Evolutionary conservation across 1,139 yeast species (phyloP), one percentile per base, ranked within the genome.

Genomic region (Pichiaceae sp.): DNA sequence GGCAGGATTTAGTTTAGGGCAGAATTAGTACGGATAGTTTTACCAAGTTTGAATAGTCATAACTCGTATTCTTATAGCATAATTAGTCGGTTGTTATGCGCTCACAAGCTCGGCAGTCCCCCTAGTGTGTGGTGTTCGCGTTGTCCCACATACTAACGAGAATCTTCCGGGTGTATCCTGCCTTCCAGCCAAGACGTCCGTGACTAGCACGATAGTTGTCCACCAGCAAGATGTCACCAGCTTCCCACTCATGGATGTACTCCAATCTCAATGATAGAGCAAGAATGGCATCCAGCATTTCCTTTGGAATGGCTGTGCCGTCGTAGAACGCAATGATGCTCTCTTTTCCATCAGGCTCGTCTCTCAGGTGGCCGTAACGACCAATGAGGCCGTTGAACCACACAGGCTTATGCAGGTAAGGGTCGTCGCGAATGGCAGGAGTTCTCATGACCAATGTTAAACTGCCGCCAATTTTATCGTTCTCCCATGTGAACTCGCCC

Each of bases 131-230:
- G n/a, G n/a, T n/a, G n/a, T n/a, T n/a, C 11, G 15, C 16, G 15
- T 36, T 36, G 15, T 36, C 37, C 38, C 38, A 36, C 33, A 36
- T 36, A 17, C 38, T 36, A n/a, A 36, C 38, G n/a, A 36, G 25
- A 12, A 36, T 29, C 12, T 32, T 21, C 5, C 38, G 24, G 19
- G 32, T 28, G 16, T 27, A 20, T 3, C 33, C 38, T 4, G 6
- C 36, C 4, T 15, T 25, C 37, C 38, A 33, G 4, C 36, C 36
- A 19, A 32, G 36, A 18, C 38, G 26, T 1, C 63, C 63, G 38
- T 59, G 62, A 32, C 56, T 51, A 3, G 54, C 62, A 40, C 50
- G 59, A 36, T 52, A 56, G 35, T 59, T 59, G 38, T 59, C 61
- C 15, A 58, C 48, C 18, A 57, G 42, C 3, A 49, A 51, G 34